Evolutionary conservation across 805 yeast genomes (phyloP), one percentile per base, ranked within the genome.

Genomic region (Kurtzmaniella cleridarum): DNA sequence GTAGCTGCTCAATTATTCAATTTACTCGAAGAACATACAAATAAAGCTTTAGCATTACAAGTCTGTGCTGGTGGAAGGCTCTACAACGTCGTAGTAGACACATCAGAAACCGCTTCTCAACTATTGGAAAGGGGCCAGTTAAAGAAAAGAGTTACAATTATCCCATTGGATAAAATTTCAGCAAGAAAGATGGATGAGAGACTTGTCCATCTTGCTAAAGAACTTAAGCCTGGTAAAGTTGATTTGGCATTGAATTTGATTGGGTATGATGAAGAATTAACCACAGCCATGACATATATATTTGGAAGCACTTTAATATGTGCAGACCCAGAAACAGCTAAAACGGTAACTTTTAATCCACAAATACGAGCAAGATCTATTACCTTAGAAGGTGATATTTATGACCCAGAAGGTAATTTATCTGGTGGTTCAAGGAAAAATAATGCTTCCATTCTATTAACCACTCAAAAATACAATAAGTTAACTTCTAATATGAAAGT

Each of bases 381-480:
- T 12, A 93, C 99, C 0, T 58, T 85, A 27, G 90, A 89, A 39
- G 99, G 98, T 37, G 98, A 93, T 58, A 75, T 83, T 9, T 93
- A 90, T 61, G 98, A 93, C 55, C 98, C 98, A 0, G 88, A 84
- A 48, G 99, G 99, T 12, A 86, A 95, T 6, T 67, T 93, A 20
- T 85, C 96, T 1, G 99, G 99, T 35, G 98, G 98, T n/a, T 81
- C 95, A 15, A 73, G 91, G 48, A 79, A 71, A 45, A 67, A 69
- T 35, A 64, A 76, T 12, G 71, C 77, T 1, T 75, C 88, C 0
- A 59, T 84, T 2, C 66, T 90, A 41, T 57, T 77, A 9, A 77
- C 76, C 32, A 76, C 89, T 56, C 91, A 83, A 51, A 75, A 75
- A 41, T 81, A 73, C 48, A 84, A 84, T 50, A 57, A 52, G 12